Evolutionary conservation across 2,329 filamentous ascomycete genomes (phyloP), one percentile per base, ranked within the genome.

Genomic region (Xylaria sp.): DNA sequence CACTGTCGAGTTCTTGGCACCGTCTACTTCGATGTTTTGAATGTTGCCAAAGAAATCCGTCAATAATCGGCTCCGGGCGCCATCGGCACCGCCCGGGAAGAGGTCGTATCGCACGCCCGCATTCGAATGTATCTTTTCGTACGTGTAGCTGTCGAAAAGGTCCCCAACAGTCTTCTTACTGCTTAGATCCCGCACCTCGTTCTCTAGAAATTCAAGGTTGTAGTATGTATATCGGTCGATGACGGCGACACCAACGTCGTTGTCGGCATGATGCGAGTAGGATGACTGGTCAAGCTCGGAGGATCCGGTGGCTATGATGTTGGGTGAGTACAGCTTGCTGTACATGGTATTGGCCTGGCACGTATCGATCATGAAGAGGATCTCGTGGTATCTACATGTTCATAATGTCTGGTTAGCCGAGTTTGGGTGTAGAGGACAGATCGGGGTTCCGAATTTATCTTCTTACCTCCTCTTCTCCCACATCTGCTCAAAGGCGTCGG

Each of bases 261-360:
- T 97, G 82, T 99, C 96, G 65, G 96, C 96, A 80, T 99, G 96
- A 82, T 99, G 96, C 1, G 93, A 97, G 82, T 99, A 99, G 0
- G 93, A 97, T 5, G 94, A 97, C 81, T 99, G 93, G 79, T 98
- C 95, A 70, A 98, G 91, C 80, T 96, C 94, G 2, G 93, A 97
- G 39, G 93, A 97, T n/a, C 96, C 96, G 0, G 97, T 99, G 0
- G 96, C 96, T 77, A 99, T 94, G 76, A 99, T 98, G 78, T 98
- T 98, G 57, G 95, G 95, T 5, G 94, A 97, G 85, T 99, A 99
- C 78, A 99, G 93, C 76, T 97, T 95, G 79, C 91, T 95, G 84
- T 97, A 99, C 94, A 99, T 98, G 39, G 96, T 99, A 81, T 99
- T 99, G 65, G 96, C 96, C 83, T 99, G 96, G 84, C 96, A 99